Evolutionary conservation across 139 green algal genomes (phyloP), one percentile per base, ranked within the genome.

Genomic region (Micractinium sp.): DNA sequence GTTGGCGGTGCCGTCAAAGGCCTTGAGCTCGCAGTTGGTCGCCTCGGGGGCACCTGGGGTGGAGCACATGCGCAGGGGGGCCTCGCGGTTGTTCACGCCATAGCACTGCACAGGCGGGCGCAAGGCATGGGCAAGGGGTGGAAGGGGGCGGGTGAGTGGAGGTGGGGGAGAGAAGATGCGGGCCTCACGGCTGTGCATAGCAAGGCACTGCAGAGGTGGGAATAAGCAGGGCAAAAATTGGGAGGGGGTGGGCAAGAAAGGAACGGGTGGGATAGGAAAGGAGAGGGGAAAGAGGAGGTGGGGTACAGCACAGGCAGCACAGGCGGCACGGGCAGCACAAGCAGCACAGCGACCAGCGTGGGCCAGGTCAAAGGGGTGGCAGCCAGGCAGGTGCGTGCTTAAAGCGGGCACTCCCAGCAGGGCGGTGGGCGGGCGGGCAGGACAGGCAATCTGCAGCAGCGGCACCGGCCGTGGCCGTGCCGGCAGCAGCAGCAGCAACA

Each of bases 1-100:
- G 89, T 97, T 97, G n/a, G 88, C 83, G 2, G 90, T 91, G 31
- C 63, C 91, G 60, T 97, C 95, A 79, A 93, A 74, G 0, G 87
- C 39, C 90, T 96, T 96, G 71, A 92, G 76, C 91, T 96, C 94
- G 35, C 89, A 83, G 79, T 94, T 93, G 61, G 67, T 69, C 1
- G 63, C n/a, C 0, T 35, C 81, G 0, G 53, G 23, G 7, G 4
- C 20, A 13, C 85, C 85, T 0, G 86, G 73, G 4, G 69, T 61
- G 35, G 56, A 75, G 80, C 76, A 82, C n/a, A 92, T 38, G 5
- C 94, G 88, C 78, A 96, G 66, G 22, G 93, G 47, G 12, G 93
- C 93, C 75, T 96, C 94, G 39, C 89, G 89, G 86, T 96, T 95
- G 35, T 94, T 73, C 1, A 87, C 35, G 47, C 94, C 94, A n/a